A percentile compares a stretch with the other conserved stretches of the same genome.
These are phyloP conservation scores for Dissophora ornata DNA, from an alignment of 192 early-diverging fungal species.

Conservation along the genomic window DNA sequence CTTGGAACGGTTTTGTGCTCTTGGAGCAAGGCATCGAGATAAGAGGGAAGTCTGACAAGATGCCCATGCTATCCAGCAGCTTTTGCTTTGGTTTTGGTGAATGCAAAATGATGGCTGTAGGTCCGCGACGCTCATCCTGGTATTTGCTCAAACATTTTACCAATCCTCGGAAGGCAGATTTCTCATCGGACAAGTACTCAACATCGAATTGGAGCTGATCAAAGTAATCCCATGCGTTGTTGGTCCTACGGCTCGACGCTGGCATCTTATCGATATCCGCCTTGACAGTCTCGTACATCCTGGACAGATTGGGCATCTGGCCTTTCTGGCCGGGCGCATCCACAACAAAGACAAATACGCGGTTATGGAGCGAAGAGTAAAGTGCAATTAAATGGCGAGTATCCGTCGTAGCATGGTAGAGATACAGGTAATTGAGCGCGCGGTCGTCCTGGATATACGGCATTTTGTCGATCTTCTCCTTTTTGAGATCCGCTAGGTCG, in stretches of 20 bases:
- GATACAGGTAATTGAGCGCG: conserved; percentile 70
- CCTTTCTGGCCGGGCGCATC: conserved; percentile 62
- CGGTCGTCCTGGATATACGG: conserved; percentile 51
- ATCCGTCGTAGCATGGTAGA: conserved; percentile 79
- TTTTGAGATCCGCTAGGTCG: conserved; percentile 57
- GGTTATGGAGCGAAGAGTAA: conserved; percentile 66
- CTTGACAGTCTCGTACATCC: conserved; percentile 72
- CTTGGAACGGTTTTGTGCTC: conserved; percentile 76
- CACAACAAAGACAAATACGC: conserved; percentile 80
- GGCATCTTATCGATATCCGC: conserved; percentile 48
- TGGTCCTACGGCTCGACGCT: conserved; percentile 30
- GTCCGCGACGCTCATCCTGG: conserved; percentile 67
- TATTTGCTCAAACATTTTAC: conserved; percentile 70
- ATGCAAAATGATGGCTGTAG: conserved; percentile 81
- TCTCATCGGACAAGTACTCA: conserved; percentile 60
- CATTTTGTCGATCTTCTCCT: conserved; percentile 33
- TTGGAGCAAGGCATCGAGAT: conserved; percentile 76
- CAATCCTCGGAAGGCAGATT: conserved; percentile 66
- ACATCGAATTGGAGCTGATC: conserved; percentile 63
- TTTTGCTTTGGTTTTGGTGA: conserved; percentile 67
- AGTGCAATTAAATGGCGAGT: conserved; percentile 77
- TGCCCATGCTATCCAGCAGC: conserved; percentile 59
- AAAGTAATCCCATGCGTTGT: conserved; percentile 64
- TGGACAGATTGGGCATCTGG: conserved; percentile 45
- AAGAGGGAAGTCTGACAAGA: conserved; percentile 77